Base-by-base conservation (phyloP, 1,284 basidiomycete genomes). In the Anthracocystis setariae region DNA sequence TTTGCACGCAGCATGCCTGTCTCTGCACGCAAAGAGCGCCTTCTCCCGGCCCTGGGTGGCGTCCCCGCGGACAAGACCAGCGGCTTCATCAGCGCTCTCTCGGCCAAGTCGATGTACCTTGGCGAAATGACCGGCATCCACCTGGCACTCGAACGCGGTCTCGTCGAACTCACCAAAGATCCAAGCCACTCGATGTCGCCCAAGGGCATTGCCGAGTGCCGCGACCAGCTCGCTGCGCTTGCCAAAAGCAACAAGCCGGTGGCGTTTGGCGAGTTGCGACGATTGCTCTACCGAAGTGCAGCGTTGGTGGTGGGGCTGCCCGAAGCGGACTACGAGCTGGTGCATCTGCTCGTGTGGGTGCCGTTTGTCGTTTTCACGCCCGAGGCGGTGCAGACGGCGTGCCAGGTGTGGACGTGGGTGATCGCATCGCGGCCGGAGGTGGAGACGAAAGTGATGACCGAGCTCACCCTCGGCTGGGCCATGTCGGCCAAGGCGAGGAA, bases 341-440 rank as follows among this genome's bases (percentile, higher is more conserved):
- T 98, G 3, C 91, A 94, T 82, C 91, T 92, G 80, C 85, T 98
- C 24, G 94, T 98, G 8, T 87, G 88, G 24, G 84, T 98, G 17
- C 96, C 96, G 0, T 92, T 98, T 76, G 90, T 91, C 55, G 89
- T 92, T 3, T 93, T 94, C 74, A 93, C 92, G 0, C 93, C 94
- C 0, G 86, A 91, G 5, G 89, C 94, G 0, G 88, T 98, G 60
- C 88, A 91, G 9, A 89, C 91, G 1, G 94, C 93, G 0, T 90
- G 94, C 48, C 93, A 97, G 81, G 91, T 92, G 5, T 98, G 96
- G 96, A 93, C 92, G 2, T 98, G 94, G 95, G 86, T 98, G 0
- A 92, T 98, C 47, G 89, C 92, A 17, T 92, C 94, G 79, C 89
- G 92, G 55, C 90, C 92, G 0, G 88, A 89, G 55, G 86, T 89